Percentiles rank a stretch among this genome's conserved stretches.
Evolutionary conservation across 2,329 filamentous ascomycete genomes (phyloP).

Genomic region (Teratosphaeria nubilosa): DNA sequence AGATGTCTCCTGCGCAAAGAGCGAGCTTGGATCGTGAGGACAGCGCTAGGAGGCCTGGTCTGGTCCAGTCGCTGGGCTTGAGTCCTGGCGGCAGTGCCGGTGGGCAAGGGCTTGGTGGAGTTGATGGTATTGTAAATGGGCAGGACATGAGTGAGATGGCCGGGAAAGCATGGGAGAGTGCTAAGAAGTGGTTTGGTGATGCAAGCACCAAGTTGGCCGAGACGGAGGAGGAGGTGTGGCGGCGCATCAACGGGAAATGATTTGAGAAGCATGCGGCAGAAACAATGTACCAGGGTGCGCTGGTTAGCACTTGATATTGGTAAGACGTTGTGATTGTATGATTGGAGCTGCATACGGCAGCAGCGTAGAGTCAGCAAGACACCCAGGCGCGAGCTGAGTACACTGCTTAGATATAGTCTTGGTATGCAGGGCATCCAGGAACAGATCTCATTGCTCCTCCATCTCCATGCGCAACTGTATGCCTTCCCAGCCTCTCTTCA

Average conservation of each 20-base stretch:
- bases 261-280: background rate
- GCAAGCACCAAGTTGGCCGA: conserved; percentile 34
- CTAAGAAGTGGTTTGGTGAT: conserved; percentile 33
- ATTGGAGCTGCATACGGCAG: background rate
- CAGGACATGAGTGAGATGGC: conserved; percentile 11
- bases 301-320: background rate
- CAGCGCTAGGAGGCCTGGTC: conserved; percentile 12
- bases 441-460: conserved; percentile 9
- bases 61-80: conserved; percentile 7
- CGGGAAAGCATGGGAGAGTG: conserved; percentile 25
- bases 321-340: background rate
- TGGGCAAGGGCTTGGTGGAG: conserved; percentile 20
- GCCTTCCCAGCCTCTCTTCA: conserved; percentile 35
- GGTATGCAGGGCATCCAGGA: background rate
- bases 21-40: conserved; percentile 20
- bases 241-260: conserved; percentile 29
- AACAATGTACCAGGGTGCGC: background rate
- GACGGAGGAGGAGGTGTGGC: conserved; percentile 40
- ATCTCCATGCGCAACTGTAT: conserved; percentile 29
- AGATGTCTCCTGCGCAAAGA: conserved; percentile 27
- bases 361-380: background rate
- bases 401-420: background rate
- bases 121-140: conserved; percentile 22
- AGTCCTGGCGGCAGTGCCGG: conserved; percentile 10
- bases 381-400: background rate